Conservation (phyloP, 2,329 filamentous ascomycete genomes). For the Fusarium newnesense region DNA sequence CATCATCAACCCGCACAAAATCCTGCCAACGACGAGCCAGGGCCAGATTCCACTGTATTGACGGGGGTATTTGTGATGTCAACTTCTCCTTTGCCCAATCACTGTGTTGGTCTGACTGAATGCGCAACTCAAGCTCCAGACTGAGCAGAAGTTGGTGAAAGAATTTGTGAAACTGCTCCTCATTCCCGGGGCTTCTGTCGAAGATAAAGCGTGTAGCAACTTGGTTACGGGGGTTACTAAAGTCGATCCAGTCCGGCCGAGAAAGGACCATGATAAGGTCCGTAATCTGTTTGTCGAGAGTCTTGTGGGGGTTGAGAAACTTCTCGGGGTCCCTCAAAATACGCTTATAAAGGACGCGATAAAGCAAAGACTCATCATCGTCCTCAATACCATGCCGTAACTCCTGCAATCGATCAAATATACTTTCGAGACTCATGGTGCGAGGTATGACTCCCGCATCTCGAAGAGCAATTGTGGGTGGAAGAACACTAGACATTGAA, state of each 20-base stretch:
- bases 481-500: conserved; percentile 65
- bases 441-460: conserved; percentile 69
- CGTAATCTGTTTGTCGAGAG: conserved; percentile 76
- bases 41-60: conserved; percentile 77
- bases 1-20: conserved; percentile 73
- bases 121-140: conserved; percentile 76
- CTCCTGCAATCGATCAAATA: conserved; percentile 69
- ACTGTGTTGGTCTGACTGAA: conserved; percentile 70
- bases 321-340: conserved; percentile 76
- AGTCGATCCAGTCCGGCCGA: conserved; percentile 78
- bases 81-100: conserved; percentile 73
- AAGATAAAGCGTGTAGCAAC: conserved; percentile 79
- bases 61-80: conserved; percentile 72
- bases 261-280: conserved; percentile 77
- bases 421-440: conserved; percentile 66
- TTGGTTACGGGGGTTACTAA: conserved; percentile 75
- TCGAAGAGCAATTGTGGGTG: conserved; percentile 66
- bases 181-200: conserved; percentile 65
- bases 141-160: conserved; percentile 82
- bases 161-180: conserved; percentile 70
- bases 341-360: conserved; percentile 72
- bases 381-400: conserved; percentile 67
- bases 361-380: conserved; percentile 67
- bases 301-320: conserved; percentile 67
- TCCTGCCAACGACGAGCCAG: conserved; percentile 79